A percentile compares a stretch with the other conserved stretches of the same genome.
These are phyloP conservation scores for Phytophthora aleatoria DNA, from an alignment of 352 stramenopile genomes.

Conservation along the genomic window DNA sequence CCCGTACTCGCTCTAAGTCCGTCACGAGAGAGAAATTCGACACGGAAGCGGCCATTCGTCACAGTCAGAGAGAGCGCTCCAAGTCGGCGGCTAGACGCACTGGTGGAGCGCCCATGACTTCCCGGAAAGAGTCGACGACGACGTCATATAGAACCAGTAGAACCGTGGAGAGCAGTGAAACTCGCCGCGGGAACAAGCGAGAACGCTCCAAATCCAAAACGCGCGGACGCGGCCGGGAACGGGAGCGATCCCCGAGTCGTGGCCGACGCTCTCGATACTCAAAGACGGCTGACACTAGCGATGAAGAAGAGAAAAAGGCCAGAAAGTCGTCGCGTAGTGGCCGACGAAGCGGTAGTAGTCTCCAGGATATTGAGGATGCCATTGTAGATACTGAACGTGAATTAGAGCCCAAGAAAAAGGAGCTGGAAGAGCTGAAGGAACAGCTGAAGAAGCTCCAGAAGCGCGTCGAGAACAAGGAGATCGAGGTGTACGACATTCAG, in stretches of 20 bases:
- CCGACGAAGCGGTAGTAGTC: conserved; percentile 22
- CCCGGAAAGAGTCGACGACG: conserved; percentile 2
- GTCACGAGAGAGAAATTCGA: conserved; percentile 27
- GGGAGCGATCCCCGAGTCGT: conserved; percentile 31
- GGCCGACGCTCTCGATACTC: conserved; percentile 8
- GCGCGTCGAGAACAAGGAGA: conserved; percentile 54
- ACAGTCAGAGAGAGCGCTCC: conserved; percentile 33
- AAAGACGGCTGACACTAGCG: conserved; percentile 11
- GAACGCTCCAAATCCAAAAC: conserved; percentile 30
- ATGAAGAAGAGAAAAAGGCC: conserved; percentile 22
- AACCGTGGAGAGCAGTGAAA: conserved; percentile 9
- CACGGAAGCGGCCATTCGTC: conserved; percentile 22
- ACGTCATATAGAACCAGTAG: conserved; percentile 1
- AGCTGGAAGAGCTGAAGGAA: conserved; percentile 46
- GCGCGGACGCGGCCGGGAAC: conserved; percentile 14
- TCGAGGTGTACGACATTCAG: conserved; percentile 73
- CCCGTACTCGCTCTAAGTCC: conserved; percentile 55
- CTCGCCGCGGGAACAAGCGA: conserved; percentile 21
- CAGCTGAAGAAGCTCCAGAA: conserved; percentile 43
- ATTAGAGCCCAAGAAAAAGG: conserved; percentile 47
- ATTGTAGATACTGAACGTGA: conserved; percentile 53
- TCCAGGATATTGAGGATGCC: conserved; percentile 54
- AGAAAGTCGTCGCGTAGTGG: conserved; percentile 11
- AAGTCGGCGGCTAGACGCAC: conserved; percentile 43
- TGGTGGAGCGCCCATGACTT: conserved; percentile 12